These are phyloP conservation scores for Polyplosphaeria fusca DNA, from an alignment of 495 filamentous ascomycete species.

Conservation along the genomic window DNA sequence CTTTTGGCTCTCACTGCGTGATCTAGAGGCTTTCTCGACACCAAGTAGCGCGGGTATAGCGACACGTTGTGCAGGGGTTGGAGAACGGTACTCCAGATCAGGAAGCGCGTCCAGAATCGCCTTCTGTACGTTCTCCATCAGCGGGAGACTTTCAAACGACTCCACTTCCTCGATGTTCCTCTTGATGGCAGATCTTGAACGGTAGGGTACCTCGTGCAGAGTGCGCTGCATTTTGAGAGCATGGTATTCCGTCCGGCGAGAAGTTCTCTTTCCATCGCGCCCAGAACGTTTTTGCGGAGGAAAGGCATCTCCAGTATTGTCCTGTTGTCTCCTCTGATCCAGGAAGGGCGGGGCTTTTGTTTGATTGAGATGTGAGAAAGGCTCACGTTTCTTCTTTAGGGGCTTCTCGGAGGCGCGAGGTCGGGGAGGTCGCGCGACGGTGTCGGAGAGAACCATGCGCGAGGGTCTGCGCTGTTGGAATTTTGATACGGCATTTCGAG, in stretches of 20 bases:
- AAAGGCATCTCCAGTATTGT: not conserved
- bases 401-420: constrained; percentile 42
- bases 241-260: constrained; percentile 51
- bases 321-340: not conserved
- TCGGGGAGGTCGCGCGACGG: constrained; percentile 57
- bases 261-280: not conserved
- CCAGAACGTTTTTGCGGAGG: constrained; percentile 16
- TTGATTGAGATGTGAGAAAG: constrained; percentile 77
- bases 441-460: constrained; percentile 76
- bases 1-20: constrained; percentile 39
- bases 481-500: no score
- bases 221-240: constrained; percentile 93
- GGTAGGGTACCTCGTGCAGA: constrained; percentile 70
- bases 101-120: constrained; percentile 71
- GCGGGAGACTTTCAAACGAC: constrained; percentile 73
- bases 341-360: constrained; percentile 54
- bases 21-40: constrained; percentile 34
- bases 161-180: constrained; percentile 62
- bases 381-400: constrained; percentile 50
- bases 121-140: constrained; percentile 70
- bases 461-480: constrained; percentile 54
- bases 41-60: constrained; percentile 78
- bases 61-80: constrained; percentile 83
- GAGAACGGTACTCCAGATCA: constrained; percentile 65
- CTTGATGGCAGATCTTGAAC: constrained; percentile 65